Evolutionary conservation across 768 basidiomycete genomes (phyloP).

Genomic region (Candolleomyces aberdarensis): DNA sequence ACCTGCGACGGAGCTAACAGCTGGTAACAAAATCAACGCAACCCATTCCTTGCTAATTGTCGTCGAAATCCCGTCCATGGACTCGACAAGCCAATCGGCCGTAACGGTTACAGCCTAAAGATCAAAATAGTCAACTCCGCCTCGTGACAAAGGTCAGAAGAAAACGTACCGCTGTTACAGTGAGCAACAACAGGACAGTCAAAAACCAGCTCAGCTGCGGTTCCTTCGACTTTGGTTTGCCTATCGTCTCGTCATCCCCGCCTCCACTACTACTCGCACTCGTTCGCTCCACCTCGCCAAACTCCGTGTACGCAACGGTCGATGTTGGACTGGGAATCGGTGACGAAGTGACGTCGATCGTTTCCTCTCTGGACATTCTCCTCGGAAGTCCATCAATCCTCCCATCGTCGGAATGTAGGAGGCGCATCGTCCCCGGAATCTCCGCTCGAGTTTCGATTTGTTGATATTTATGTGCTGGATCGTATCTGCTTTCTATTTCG

Average conservation of each 20-base stretch:
- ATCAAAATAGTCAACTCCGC: neutral
- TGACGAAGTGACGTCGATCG: neutral
- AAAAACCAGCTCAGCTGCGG: conserved; percentile 60
- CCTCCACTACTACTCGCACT: neutral
- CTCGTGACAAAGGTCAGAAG: neutral
- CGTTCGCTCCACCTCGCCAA: neutral
- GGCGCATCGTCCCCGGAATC: no score
- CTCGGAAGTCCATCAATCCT: neutral
- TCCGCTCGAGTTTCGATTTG: no score
- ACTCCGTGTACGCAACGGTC: neutral
- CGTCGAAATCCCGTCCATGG: conserved; percentile 74
- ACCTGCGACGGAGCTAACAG: conserved; percentile 80
- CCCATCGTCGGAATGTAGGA: no score
- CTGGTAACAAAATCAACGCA: conserved; percentile 83
- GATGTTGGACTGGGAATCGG: neutral
- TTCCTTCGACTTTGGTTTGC: conserved; percentile 26
- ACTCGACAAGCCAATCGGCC: conserved; percentile 71
- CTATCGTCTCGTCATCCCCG: neutral
- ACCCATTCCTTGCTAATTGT: conserved; percentile 85
- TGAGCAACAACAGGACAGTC: conserved; percentile 50
- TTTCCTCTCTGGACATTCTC: neutral
- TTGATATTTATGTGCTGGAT: no score
- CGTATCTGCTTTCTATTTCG: no score
- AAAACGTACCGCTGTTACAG: conserved; percentile 59
- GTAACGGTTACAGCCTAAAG: conserved; percentile 51